Percentiles rank a stretch among this genome's conserved stretches.
Evolutionary conservation across 768 basidiomycete genomes (phyloP).

Genomic region (Podaxis sp.): DNA sequence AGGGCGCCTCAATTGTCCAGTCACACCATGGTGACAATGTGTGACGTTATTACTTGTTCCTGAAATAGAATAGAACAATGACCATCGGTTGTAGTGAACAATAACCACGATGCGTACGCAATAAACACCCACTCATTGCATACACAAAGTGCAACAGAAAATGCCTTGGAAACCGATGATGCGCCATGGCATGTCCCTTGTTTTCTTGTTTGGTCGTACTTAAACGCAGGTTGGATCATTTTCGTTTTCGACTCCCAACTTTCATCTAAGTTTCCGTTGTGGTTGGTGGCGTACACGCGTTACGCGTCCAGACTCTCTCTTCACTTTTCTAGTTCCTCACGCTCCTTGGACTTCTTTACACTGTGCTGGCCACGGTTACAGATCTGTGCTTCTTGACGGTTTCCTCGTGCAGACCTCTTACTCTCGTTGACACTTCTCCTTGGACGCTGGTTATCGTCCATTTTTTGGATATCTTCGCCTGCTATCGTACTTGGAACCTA

Average conservation of each 20-base stretch:
- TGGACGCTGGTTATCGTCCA: slow-evolving; percentile 2
- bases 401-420: slow-evolving; percentile 1
- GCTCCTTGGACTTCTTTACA: background rate
- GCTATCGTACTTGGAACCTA: background rate
- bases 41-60: background rate
- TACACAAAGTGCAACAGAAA: background rate
- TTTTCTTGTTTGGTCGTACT: background rate
- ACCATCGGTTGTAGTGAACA: background rate
- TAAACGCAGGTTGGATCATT: background rate
- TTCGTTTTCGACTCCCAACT: background rate
- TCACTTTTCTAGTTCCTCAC: background rate
- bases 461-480: background rate
- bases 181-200: background rate
- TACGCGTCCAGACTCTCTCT: background rate
- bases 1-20: background rate
- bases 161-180: background rate
- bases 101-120: background rate
- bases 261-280: background rate
- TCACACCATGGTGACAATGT: background rate
- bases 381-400: slow-evolving; percentile 1
- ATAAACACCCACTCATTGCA: background rate
- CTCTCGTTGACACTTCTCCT: background rate
- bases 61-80: slow-evolving; percentile 7
- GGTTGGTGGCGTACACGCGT: background rate
- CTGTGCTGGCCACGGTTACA: slow-evolving; percentile 6